These are phyloP conservation scores for Dittrichia graveolens DNA, from an alignment of 129 eudicot species.

Conservation along the genomic window DNA sequence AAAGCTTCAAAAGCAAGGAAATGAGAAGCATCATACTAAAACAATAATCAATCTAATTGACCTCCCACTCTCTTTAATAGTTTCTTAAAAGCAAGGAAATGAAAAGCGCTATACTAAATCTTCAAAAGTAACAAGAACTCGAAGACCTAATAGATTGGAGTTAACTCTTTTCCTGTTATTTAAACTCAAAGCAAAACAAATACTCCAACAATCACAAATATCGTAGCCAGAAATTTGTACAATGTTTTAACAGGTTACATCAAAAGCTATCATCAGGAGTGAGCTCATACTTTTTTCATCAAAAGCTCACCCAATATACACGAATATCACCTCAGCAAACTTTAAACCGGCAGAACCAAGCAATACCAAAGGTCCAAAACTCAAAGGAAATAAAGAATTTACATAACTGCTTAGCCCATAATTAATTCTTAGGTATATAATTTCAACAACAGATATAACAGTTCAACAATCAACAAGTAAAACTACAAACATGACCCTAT, in stretches of 20 bases:
- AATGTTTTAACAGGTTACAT: background rate
- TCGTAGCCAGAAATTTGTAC: slow-evolving; percentile 1
- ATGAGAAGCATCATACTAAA: background rate
- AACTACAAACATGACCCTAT: background rate
- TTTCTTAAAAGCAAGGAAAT: background rate
- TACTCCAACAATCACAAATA: background rate
- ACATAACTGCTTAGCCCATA: slow-evolving; percentile 9
- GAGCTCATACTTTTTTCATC: slow-evolving; percentile 7
- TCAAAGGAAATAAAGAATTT: background rate
- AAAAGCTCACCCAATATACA: slow-evolving; percentile 14
- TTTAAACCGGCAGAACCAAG: background rate
- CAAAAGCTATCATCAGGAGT: background rate
- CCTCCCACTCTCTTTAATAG: background rate
- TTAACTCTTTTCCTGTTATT: background rate
- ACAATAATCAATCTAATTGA: background rate
- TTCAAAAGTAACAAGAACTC: slow-evolving; percentile 12
- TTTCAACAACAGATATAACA: slow-evolving; percentile 1
- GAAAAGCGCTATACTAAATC: background rate
- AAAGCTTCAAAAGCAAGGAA: background rate
- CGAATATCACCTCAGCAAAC: background rate
- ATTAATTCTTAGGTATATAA: background rate
- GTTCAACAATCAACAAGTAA: slow-evolving; percentile 3
- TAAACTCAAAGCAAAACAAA: background rate
- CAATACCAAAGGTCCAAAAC: slow-evolving; percentile 7
- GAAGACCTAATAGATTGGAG: background rate